Evolutionary conservation across 495 filamentous ascomycete genomes (phyloP), one percentile per base, ranked within the genome.

Genomic region (Glarea lozoyensis): DNA sequence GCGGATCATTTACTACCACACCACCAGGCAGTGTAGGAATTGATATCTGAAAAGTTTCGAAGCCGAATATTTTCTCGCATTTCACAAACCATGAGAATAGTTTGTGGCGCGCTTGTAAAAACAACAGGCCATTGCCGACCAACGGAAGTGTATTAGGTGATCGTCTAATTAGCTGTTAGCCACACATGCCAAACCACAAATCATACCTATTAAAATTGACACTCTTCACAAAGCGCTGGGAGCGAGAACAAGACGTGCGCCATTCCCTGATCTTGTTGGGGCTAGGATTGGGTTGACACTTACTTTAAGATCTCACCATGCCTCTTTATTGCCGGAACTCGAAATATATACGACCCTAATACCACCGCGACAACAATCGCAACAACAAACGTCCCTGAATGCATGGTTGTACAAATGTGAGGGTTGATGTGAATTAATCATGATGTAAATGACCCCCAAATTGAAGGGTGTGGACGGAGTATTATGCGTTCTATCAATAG

Each of bases 71-170:
- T 19, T 58, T 62, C 42, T 78, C 68, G 48, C 72, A 75, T 39
- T 67, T 63, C 44, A 68, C 65, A 51, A 79, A 79, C 76, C 76
- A 79, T 12, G 67, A 59, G 39, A 79, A 72, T 9, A 79, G 59
- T 43, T 69, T 68, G 54, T 76, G 67, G 4, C 76, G 60, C 0
- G 72, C 59, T 45, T 69, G 73, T 4, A 78, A 61, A 37, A 79
- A 79, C 25, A 69, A 59, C 42, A 79, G 58, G 25, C 75, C 75
- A 59, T 79, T 79, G 13, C 75, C 75, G 5, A 66, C 63, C 0
- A 79, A 45, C 6, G 75, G 75, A 2, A 77, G 58, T 2, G 75
- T 78, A 39, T 73, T 66, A 16, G 75, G 73, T 0, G 75, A 72
- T 19, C 60, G 50, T 45, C 62, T 63, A 24, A 27, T 13, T 7